Conservation (phyloP, 495 filamentous ascomycete genomes). For the Podospora pseudoanserina region DNA sequence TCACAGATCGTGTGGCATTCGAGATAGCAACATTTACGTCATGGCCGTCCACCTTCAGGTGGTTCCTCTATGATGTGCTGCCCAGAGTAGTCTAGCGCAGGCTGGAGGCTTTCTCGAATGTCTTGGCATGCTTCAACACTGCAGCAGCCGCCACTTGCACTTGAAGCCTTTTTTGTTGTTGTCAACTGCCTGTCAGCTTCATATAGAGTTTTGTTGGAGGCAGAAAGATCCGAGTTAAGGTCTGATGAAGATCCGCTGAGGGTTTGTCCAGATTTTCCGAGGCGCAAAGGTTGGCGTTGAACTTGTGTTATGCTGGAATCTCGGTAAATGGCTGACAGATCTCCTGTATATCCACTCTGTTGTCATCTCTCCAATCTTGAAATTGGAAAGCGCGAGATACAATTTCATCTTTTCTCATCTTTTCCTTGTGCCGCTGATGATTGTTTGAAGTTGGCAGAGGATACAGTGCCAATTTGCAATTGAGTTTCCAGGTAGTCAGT, state of each 20-base stretch:
- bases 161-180: not conserved
- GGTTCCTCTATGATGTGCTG: not conserved
- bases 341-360: not conserved
- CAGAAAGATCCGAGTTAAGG: not conserved
- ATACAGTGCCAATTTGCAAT: not conserved
- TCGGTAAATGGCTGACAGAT: not conserved
- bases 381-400: not conserved
- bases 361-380: not conserved
- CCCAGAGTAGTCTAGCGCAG: conserved; percentile 3
- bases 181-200: not conserved
- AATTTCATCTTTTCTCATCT: not conserved
- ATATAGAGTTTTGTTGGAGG: not conserved
- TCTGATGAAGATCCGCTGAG: not conserved
- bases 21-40: conserved; percentile 14
- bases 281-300: not conserved
- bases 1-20: not conserved
- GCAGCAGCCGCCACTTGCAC: not conserved
- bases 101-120: not conserved
- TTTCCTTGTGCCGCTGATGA: not conserved
- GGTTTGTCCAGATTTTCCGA: not conserved
- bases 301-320: not conserved
- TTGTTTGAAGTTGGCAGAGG: not conserved
- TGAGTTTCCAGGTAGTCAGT: not conserved
- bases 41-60: not conserved
- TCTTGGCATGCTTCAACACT: not conserved